Evolutionary conservation across 2,329 filamentous ascomycete species (phyloP), one percentile per base, ranked within the genome.

Genomic region (Raffaelea albimanens): DNA sequence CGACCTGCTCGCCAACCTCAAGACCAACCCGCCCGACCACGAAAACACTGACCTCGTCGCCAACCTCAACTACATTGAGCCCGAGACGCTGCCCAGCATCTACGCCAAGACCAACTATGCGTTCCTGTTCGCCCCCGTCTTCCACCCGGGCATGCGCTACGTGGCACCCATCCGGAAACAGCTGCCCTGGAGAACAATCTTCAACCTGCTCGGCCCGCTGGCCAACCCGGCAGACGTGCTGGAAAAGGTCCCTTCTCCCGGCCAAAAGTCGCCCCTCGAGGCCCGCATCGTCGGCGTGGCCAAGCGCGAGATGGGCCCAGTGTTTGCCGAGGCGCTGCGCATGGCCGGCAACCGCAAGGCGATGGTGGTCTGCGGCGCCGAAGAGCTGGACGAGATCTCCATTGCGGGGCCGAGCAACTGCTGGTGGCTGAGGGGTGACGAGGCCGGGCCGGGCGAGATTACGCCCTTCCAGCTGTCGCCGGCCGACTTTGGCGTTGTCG

Each of bases 71-170:
- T 83, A 84, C 39, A 78, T 96, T 52, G 83, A 76, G 14, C 85
- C 90, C 2, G 65, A 73, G 39, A 88, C 83, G 42, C 73, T 97
- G 43, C 66, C 77, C 45, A 64, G 73, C 48, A 80, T 96, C 50
- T 96, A 96, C 68, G 73, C 78, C 43, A 70, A 74, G 49, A 86
- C 84, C 52, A 96, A 95, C 68, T 98, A 97, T 69, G 85, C 85
- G 53, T 98, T 98, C 68, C 77, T 98, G 25, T 97, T 93, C 61
- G 93, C 93, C 0, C 91, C 93, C 36, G 86, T 93, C 56, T 98
- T 96, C 74, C 93, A 98, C 68, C 88, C 89, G 0, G 91, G 89
- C 43, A 96, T 97, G 84, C 83, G 81, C 62, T 83, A 90, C 63
- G 89, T 93, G 36, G 88, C 89, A 4, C 80, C 84, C 2, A 83